phyloP scores from a whole-genome alignment of 768 basidiomycete species.

The Termitomyces sp. region DNA sequence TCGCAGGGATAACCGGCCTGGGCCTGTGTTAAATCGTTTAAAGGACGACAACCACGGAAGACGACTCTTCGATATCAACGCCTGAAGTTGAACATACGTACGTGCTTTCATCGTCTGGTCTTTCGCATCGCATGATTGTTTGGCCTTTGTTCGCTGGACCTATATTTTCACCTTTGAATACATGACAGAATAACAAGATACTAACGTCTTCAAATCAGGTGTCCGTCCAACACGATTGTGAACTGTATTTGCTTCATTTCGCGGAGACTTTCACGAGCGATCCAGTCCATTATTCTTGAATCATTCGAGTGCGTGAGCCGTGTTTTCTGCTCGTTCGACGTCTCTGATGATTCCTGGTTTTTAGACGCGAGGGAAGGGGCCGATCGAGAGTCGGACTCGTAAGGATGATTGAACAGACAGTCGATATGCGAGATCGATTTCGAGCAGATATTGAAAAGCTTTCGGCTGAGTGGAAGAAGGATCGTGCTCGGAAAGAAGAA shows the following conservation, averaged over 20 bases:
- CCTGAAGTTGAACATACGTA: constrained; percentile 1
- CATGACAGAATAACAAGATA: background rate
- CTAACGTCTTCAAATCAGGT: constrained; percentile 44
- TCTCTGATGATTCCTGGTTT: background rate
- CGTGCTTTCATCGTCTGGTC: background rate
- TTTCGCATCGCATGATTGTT: background rate
- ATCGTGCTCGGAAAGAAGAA: constrained; percentile 32
- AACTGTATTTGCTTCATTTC: constrained; percentile 86
- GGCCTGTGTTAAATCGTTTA: background rate
- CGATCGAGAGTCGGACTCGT: constrained; percentile 28
- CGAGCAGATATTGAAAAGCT: constrained; percentile 34
- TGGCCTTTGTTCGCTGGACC: constrained; percentile 39
- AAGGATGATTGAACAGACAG: constrained; percentile 44
- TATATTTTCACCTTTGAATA: constrained; percentile 74
- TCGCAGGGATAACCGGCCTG: background rate
- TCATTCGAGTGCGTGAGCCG: constrained; percentile 37
- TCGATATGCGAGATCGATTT: constrained; percentile 41
- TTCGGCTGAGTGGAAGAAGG: constrained; percentile 49
- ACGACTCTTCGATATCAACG: background rate
- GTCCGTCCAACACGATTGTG: constrained; percentile 89
- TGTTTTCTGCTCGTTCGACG: background rate
- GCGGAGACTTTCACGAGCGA: constrained; percentile 69
- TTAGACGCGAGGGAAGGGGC: constrained; percentile 22
- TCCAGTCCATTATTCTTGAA: constrained; percentile 43
- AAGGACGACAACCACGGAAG: background rate